Conservation (phyloP, 2,329 filamentous ascomycete species). For the Eutypella sp. region DNA sequence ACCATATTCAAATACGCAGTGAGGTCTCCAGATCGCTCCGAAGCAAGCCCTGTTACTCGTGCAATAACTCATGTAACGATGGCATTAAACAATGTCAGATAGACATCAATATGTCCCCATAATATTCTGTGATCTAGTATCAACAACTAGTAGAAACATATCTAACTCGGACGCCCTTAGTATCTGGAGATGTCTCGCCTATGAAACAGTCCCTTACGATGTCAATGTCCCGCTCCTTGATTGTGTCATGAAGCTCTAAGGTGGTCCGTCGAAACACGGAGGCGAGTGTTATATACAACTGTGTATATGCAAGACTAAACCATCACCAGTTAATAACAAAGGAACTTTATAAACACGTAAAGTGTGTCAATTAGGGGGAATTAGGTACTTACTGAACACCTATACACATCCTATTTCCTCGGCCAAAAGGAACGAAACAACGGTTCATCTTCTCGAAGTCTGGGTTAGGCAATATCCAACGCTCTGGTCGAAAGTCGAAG, state of each 20-base stretch:
- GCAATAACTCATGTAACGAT: no score
- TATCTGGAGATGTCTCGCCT: constrained; percentile 9
- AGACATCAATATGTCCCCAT: no score
- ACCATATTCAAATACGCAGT: no score
- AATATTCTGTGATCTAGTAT: no score
- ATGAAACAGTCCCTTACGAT: constrained; percentile 14
- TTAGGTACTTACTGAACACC: constrained; percentile 11
- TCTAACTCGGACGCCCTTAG: constrained; percentile 9
- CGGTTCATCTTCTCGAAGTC: constrained; percentile 10
- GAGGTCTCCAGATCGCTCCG: no score
- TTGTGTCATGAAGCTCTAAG: constrained; percentile 9
- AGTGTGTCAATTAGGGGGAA: background rate
- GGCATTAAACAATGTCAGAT: no score
- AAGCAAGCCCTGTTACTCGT: no score
- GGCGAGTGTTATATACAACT: constrained; percentile 12
- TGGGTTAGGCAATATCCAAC: constrained; percentile 12
- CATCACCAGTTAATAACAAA: background rate
- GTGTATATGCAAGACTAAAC: constrained; percentile 11
- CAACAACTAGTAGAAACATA: no score
- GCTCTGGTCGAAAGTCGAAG: constrained; percentile 10
- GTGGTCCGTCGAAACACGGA: constrained; percentile 6
- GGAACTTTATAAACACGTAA: constrained; percentile 1
- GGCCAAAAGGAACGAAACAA: constrained; percentile 8
- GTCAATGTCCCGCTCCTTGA: constrained; percentile 12
- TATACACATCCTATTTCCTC: constrained; percentile 11